Conservation (phyloP, 1,284 basidiomycete species). For the Trametes versicolor region DNA sequence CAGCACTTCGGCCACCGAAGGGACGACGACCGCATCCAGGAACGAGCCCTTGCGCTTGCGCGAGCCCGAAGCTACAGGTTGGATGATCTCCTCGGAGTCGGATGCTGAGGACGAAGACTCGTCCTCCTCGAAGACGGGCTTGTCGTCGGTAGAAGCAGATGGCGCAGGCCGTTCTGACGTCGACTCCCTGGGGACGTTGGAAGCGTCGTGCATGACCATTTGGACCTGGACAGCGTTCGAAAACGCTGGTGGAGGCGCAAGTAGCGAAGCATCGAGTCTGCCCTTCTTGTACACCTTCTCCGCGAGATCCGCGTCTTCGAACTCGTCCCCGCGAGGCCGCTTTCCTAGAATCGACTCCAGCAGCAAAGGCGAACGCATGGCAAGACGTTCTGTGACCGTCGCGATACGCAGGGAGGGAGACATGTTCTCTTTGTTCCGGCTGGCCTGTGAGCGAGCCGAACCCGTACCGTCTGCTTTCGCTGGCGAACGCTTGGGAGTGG, state of each 20-base stretch:
- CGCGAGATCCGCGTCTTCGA: conserved; percentile 32
- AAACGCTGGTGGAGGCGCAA: conserved; percentile 15
- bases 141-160: not conserved
- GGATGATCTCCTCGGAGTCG: not conserved
- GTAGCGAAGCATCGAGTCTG: conserved; percentile 27
- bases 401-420: conserved; percentile 46
- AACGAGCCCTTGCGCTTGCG: conserved; percentile 59
- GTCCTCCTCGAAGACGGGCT: not conserved
- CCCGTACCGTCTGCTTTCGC: conserved; percentile 29
- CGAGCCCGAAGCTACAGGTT: conserved; percentile 24
- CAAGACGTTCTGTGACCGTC: conserved; percentile 49
- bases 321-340: conserved; percentile 45
- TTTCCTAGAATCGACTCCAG: conserved; percentile 51
- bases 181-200: not conserved
- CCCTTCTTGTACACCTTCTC: conserved; percentile 45
- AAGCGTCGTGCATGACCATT: conserved; percentile 21
- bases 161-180: not conserved
- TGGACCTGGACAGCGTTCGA: conserved; percentile 26
- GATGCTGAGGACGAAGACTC: conserved; percentile 18
- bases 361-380: conserved; percentile 39
- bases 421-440: conserved; percentile 57
- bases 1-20: conserved; percentile 36
- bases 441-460: conserved; percentile 29
- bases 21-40: conserved; percentile 66
- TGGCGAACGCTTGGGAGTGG: conserved; percentile 40